A percentile compares a stretch with the other conserved stretches of the same genome.
Evolutionary conservation across 257 asterid species (phyloP).

Genomic region (Salvia splendens): DNA sequence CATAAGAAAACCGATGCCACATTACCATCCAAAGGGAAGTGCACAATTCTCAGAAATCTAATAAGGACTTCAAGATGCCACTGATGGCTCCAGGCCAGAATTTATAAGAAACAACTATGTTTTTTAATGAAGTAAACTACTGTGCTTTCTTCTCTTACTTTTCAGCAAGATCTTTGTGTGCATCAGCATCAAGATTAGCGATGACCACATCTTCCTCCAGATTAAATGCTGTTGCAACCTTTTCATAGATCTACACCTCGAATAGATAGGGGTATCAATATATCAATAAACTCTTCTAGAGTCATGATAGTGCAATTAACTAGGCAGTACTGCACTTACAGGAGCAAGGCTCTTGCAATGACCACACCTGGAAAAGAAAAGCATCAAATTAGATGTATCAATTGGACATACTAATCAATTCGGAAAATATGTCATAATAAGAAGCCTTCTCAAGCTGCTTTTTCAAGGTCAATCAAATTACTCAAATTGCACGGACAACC

Average conservation of each 20-base stretch:
- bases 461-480: background rate
- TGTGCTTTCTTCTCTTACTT: conserved; percentile 55
- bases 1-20: conserved; percentile 22
- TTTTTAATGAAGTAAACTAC: background rate
- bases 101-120: background rate
- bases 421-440: background rate
- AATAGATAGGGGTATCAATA: conserved; percentile 25
- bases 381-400: conserved; percentile 23
- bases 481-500: background rate
- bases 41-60: background rate
- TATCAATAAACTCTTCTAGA: conserved; percentile 14
- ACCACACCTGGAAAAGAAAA: conserved; percentile 77
- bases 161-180: conserved; percentile 72
- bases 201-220: conserved; percentile 79
- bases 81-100: background rate
- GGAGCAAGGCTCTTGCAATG: conserved; percentile 96
- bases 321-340: conserved; percentile 56
- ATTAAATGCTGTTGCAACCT: conserved; percentile 80
- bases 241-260: conserved; percentile 68
- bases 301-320: conserved; percentile 23
- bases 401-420: conserved; percentile 11
- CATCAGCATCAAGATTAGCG: conserved; percentile 89
- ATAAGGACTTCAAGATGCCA: conserved; percentile 1
- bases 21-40: background rate
- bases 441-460: conserved; percentile 4